These are phyloP conservation scores for Acacia pycnantha DNA, from an alignment of 331 rosid genomes.

Conservation along the genomic window DNA sequence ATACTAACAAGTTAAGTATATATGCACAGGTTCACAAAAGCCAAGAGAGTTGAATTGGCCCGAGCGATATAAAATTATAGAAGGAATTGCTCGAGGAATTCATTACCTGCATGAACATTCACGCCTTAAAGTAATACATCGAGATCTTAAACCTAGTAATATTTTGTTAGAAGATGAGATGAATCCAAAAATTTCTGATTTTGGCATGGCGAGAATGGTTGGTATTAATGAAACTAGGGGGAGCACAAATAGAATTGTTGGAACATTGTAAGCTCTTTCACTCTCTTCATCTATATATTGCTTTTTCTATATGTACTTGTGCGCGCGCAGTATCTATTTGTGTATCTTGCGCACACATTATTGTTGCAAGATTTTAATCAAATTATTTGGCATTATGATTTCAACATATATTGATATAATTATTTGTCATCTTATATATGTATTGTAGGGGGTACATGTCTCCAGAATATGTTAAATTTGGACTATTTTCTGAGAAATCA, in stretches of 20 bases:
- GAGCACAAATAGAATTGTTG: neutral
- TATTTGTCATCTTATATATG: neutral
- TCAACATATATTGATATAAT: neutral
- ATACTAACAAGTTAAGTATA: no score
- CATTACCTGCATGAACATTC: neutral
- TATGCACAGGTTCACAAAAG: neutral
- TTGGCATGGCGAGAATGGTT: neutral
- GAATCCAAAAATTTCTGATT: slow-evolving; percentile 3
- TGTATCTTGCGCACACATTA: no score
- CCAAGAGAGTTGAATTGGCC: neutral
- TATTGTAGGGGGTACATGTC: neutral
- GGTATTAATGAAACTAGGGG: neutral
- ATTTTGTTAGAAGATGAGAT: neutral
- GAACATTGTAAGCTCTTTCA: neutral
- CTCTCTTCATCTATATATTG: neutral
- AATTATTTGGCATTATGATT: neutral
- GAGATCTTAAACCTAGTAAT: neutral
- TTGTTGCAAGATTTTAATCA: neutral
- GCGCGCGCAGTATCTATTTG: no score
- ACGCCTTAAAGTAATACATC: neutral
- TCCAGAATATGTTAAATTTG: neutral
- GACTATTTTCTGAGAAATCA: neutral
- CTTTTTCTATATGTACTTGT: neutral
- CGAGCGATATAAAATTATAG: neutral
- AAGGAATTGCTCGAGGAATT: neutral